Conservation (phyloP, 805 yeast species). For the Sungouiella thailandica region DNA sequence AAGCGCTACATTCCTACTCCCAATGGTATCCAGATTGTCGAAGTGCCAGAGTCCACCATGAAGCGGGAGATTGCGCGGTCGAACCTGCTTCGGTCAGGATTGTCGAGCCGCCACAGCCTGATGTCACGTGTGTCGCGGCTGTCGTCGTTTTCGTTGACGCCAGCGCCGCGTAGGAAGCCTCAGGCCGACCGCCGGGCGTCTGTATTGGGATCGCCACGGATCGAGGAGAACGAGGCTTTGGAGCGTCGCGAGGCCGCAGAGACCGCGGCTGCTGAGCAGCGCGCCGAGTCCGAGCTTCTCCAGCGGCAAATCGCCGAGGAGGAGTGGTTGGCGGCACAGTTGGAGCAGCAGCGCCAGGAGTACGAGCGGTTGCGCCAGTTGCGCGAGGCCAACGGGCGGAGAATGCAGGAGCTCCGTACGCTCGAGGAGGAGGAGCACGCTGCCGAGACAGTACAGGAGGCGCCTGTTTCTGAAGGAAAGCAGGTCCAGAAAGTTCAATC, state of each 20-base stretch:
- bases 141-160: constrained; percentile 12
- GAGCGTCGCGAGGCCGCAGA: constrained; percentile 4
- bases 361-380: constrained; percentile 28
- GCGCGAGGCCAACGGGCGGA: constrained; percentile 25
- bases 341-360: constrained; percentile 35
- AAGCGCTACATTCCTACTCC: constrained; percentile 73
- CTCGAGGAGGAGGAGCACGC: constrained; percentile 13
- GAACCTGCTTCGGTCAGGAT: constrained; percentile 35
- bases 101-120: constrained; percentile 20
- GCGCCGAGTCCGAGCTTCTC: constrained; percentile 20
- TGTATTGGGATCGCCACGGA: too few relatives aligned
- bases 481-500: too few relatives aligned
- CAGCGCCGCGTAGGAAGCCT: too few relatives aligned
- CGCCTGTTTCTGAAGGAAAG: background rate
- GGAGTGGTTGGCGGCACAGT: constrained; percentile 29
- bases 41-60: constrained; percentile 52
- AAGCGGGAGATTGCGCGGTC: constrained; percentile 35
- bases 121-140: constrained; percentile 16
- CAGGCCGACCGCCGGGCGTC: too few relatives aligned
- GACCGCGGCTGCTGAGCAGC: constrained; percentile 7
- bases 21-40: constrained; percentile 62
- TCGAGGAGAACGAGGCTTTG: constrained; percentile 14
- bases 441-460: background rate
- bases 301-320: constrained; percentile 36
- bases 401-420: constrained; percentile 14